A percentile compares a stretch with the other conserved stretches of the same genome.
Evolutionary conservation across 2,329 filamentous ascomycete species (phyloP).

Genomic region (Pseudogymnoascus sp.): DNA sequence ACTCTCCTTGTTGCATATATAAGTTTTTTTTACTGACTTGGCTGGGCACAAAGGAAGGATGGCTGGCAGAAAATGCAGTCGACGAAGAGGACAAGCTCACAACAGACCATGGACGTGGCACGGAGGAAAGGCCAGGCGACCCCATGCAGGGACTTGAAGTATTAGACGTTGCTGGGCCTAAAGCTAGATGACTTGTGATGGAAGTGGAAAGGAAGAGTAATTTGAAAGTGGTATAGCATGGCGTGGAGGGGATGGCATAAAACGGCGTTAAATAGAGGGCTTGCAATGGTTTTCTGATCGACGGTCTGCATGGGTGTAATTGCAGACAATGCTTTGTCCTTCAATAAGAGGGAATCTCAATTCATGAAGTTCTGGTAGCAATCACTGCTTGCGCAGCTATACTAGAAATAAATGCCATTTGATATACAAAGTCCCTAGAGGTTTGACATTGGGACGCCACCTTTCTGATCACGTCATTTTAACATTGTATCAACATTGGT

Average conservation of each 20-base stretch:
- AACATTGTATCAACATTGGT: slow-evolving; percentile 7
- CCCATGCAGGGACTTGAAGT: slow-evolving; percentile 95
- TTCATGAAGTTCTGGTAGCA: slow-evolving; percentile 3
- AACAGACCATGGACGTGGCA: slow-evolving; percentile 43
- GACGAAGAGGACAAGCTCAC: slow-evolving; percentile 67
- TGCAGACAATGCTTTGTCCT: neutral
- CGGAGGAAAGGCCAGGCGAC: slow-evolving; percentile 55
- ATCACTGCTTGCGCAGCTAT: neutral
- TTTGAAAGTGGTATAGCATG: slow-evolving; percentile 1
- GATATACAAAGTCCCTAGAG: slow-evolving; percentile 8
- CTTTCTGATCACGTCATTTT: slow-evolving; percentile 3
- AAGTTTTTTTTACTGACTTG: slow-evolving; percentile 17
- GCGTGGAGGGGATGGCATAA: neutral
- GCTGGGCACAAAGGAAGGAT: slow-evolving; percentile 62
- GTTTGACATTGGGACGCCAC: slow-evolving; percentile 7
- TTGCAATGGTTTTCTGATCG: slow-evolving; percentile 12
- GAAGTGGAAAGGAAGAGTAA: neutral
- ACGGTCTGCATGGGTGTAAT: neutral
- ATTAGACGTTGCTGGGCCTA: slow-evolving; percentile 88
- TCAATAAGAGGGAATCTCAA: neutral
- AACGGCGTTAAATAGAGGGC: slow-evolving; percentile 1
- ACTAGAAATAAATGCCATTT: slow-evolving; percentile 8
- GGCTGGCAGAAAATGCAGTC: slow-evolving; percentile 80
- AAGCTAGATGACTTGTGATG: slow-evolving; percentile 48
- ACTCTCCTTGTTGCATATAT: neutral